Evolutionary conservation across 805 yeast genomes (phyloP).

Genomic region (Metschnikowia rubicola): DNA sequence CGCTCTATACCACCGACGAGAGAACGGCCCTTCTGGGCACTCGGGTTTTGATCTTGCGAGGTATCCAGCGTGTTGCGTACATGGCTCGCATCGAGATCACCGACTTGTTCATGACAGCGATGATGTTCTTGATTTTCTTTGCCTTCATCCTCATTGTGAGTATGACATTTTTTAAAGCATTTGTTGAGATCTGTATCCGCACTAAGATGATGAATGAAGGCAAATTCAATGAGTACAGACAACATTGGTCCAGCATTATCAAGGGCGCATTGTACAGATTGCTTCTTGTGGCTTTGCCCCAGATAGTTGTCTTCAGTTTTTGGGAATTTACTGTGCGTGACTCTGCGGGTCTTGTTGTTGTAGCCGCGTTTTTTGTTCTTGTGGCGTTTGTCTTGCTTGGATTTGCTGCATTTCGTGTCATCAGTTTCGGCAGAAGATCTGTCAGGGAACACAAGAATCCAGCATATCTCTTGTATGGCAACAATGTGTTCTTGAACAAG

Average conservation of each 20-base stretch:
- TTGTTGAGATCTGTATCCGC: conserved; percentile 59
- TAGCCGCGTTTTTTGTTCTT: conserved; percentile 69
- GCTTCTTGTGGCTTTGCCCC: conserved; percentile 83
- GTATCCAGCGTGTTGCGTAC: conserved; percentile 88
- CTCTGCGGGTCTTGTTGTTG: conserved; percentile 76
- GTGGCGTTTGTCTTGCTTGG: conserved; percentile 56
- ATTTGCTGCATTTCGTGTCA: conserved; percentile 74
- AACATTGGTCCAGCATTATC: conserved; percentile 76
- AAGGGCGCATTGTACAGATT: conserved; percentile 88
- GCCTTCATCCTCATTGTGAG: conserved; percentile 57
- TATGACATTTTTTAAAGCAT: conserved; percentile 63
- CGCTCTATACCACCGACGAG: conserved; percentile 70
- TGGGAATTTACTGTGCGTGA: conserved; percentile 89
- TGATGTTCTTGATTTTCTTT: conserved; percentile 77
- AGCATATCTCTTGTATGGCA: conserved; percentile 87
- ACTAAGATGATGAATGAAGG: conserved; percentile 57
- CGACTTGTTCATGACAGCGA: conserved; percentile 79
- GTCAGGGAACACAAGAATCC: conserved; percentile 77
- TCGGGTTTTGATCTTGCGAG: conserved; percentile 79
- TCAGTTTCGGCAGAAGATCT: conserved; percentile 71
- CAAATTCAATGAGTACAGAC: conserved; percentile 72
- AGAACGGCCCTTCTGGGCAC: conserved; percentile 53
- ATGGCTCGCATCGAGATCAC: conserved; percentile 84
- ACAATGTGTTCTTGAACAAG: conserved; percentile 71
- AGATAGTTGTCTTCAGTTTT: conserved; percentile 70